phyloP scores from a whole-genome alignment of 169 alveolate genomes.

The Amoebophrya sp. region DNA sequence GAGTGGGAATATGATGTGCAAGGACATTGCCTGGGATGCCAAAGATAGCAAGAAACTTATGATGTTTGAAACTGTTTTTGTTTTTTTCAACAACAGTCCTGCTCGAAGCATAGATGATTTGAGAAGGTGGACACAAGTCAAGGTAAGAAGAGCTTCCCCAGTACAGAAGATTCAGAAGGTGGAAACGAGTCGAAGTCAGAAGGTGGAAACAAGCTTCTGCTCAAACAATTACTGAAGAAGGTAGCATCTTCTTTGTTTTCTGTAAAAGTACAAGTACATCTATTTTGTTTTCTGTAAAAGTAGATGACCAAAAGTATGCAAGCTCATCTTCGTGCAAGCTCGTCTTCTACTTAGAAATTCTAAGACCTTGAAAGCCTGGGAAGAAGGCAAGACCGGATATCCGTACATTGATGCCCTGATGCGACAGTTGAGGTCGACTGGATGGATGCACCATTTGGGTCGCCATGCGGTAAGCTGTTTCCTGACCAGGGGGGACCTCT shows the following conservation, averaged over 20 bases:
- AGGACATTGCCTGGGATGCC: not conserved
- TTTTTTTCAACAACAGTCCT: too few species aligned
- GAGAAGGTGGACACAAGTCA: too few species aligned
- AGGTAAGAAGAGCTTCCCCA: too few species aligned
- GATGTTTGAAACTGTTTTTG: too few species aligned
- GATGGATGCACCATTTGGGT: conserved; percentile 54
- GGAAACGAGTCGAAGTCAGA: too few species aligned
- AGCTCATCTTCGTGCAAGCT: not conserved
- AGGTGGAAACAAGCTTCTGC: too few species aligned
- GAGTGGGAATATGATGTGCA: conserved; percentile 17
- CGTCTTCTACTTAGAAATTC: not conserved
- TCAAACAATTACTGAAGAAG: too few species aligned
- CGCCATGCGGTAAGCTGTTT: conserved; percentile 53
- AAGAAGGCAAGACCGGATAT: conserved; percentile 52
- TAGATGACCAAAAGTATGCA: not conserved
- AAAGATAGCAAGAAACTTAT: not conserved
- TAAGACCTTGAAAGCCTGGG: conserved; percentile 41
- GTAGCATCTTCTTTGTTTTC: too few species aligned
- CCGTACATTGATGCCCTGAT: conserved; percentile 54
- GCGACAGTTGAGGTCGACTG: conserved; percentile 51
- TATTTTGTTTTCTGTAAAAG: too few species aligned
- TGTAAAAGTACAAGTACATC: too few species aligned
- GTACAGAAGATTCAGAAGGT: too few species aligned
- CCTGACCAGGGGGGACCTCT: conserved; percentile 47
- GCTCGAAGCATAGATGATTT: too few species aligned